Conservation (phyloP, 164 flowering plant genomes). For the Magnolia officinalis region DNA sequence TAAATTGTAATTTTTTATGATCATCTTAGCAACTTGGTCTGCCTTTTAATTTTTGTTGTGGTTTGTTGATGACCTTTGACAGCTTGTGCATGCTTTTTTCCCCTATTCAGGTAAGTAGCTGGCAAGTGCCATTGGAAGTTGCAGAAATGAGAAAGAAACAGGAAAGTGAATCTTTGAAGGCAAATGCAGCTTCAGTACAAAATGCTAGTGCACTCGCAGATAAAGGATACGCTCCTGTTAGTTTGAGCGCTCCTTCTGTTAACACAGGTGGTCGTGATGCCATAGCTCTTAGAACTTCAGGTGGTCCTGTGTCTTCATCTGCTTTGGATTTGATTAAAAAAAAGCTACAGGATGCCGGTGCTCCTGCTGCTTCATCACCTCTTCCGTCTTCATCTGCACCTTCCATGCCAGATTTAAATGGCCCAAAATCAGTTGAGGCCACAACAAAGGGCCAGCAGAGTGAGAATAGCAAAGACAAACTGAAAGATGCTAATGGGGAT, state of each 20-base stretch:
- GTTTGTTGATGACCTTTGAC: no score
- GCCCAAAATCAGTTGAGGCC: slow-evolving; percentile 50
- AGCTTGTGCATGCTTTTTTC: neutral
- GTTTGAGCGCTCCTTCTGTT: slow-evolving; percentile 75
- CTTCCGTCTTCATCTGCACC: slow-evolving; percentile 38
- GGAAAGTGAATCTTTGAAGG: slow-evolving; percentile 42
- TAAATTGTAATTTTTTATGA: neutral
- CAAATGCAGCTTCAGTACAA: slow-evolving; percentile 29
- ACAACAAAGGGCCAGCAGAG: slow-evolving; percentile 46
- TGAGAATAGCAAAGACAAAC: slow-evolving; percentile 68
- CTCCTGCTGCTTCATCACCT: slow-evolving; percentile 55
- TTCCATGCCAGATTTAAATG: slow-evolving; percentile 48
- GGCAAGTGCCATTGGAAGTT: slow-evolving; percentile 92
- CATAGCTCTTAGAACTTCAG: slow-evolving; percentile 48
- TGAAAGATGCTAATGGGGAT: slow-evolving; percentile 65
- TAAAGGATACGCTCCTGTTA: slow-evolving; percentile 44
- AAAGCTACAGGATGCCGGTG: slow-evolving; percentile 88
- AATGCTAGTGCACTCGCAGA: slow-evolving; percentile 36
- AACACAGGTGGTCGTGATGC: slow-evolving; percentile 90
- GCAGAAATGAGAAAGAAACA: slow-evolving; percentile 67
- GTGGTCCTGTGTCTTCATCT: slow-evolving; percentile 56
- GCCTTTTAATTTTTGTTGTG: neutral
- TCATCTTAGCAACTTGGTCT: neutral
- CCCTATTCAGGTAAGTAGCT: slow-evolving; percentile 70
- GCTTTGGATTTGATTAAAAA: slow-evolving; percentile 89